Evolutionary conservation across 345 rosid species (phyloP).

Genomic region (Sisymbrium irio): DNA sequence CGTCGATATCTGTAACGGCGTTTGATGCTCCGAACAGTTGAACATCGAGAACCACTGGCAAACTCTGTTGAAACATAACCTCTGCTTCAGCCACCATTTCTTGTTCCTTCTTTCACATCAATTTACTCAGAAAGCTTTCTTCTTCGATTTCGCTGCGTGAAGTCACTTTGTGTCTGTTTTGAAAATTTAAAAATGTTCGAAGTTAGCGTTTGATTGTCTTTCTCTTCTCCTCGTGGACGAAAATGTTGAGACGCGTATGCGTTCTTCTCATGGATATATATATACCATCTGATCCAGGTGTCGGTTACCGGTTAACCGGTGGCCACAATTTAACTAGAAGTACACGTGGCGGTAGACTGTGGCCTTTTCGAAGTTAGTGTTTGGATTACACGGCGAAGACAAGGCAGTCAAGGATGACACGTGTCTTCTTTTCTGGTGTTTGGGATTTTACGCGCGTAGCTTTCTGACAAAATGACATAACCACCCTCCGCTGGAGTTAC

Average conservation of each 20-base stretch:
- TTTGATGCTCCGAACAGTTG: constrained; percentile 29
- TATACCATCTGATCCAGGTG: background rate
- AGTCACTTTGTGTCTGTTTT: background rate
- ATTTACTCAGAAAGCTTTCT: background rate
- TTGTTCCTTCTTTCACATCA: background rate
- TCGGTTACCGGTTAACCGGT: constrained; percentile 37
- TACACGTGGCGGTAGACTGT: constrained; percentile 42
- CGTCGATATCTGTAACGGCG: constrained; percentile 15
- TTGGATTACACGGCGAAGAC: background rate
- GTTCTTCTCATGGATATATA: constrained; percentile 31
- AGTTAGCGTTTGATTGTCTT: background rate
- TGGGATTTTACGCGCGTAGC: constrained; percentile 35
- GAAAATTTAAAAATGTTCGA: background rate
- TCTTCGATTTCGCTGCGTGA: background rate
- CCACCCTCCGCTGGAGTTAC: constrained; percentile 22
- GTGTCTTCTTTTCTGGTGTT: constrained; percentile 21
- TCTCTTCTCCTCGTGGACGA: constrained; percentile 12
- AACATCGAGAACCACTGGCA: constrained; percentile 52
- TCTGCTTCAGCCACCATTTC: constrained; percentile 71
- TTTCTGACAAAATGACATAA: constrained; percentile 11
- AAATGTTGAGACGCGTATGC: background rate
- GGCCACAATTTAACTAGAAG: constrained; percentile 15
- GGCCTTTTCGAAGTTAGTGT: background rate
- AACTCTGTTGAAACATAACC: constrained; percentile 51
- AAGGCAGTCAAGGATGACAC: constrained; percentile 27